These are phyloP conservation scores for Chlamydomonas applanata DNA, from an alignment of 139 green algal genomes.

Conservation along the genomic window DNA sequence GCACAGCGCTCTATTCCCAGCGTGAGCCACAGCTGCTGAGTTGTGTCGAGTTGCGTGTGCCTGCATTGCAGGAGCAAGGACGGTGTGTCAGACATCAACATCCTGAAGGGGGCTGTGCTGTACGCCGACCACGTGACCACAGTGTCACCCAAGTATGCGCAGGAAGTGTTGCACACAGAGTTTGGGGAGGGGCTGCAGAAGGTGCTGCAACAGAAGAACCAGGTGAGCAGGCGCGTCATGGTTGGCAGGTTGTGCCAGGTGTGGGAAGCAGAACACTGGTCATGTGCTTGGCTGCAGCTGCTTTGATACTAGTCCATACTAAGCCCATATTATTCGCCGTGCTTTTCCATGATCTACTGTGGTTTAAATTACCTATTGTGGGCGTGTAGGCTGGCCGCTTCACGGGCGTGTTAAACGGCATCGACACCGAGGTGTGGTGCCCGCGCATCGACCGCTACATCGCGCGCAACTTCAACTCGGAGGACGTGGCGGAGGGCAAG, in stretches of 20 bases:
- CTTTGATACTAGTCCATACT: no score
- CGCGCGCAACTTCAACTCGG: constrained; percentile 37
- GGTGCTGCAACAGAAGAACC: constrained; percentile 43
- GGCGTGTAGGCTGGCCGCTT: constrained; percentile 51
- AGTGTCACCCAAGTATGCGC: constrained; percentile 85
- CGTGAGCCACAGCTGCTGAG: no score
- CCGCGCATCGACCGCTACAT: constrained; percentile 3
- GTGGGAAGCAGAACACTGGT: no score
- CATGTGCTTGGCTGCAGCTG: no score
- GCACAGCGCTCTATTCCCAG: no score
- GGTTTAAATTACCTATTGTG: no score
- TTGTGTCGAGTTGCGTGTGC: no score
- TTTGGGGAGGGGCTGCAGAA: constrained; percentile 46
- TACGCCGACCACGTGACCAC: constrained; percentile 85
- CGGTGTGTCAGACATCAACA: constrained; percentile 16
- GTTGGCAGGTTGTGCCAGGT: no score
- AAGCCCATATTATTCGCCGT: no score
- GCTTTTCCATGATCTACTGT: no score
- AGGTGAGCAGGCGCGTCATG: neutral
- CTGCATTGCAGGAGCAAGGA: constrained; percentile 3
- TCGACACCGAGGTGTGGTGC: constrained; percentile 71
- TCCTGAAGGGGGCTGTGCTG: constrained; percentile 76
- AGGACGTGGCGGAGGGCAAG: constrained; percentile 50
- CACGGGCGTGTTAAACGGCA: constrained; percentile 88
- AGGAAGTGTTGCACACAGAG: constrained; percentile 58